These are phyloP conservation scores for Colletotrichum viniferum DNA, from an alignment of 2,329 filamentous ascomycete genomes.

Conservation along the genomic window DNA sequence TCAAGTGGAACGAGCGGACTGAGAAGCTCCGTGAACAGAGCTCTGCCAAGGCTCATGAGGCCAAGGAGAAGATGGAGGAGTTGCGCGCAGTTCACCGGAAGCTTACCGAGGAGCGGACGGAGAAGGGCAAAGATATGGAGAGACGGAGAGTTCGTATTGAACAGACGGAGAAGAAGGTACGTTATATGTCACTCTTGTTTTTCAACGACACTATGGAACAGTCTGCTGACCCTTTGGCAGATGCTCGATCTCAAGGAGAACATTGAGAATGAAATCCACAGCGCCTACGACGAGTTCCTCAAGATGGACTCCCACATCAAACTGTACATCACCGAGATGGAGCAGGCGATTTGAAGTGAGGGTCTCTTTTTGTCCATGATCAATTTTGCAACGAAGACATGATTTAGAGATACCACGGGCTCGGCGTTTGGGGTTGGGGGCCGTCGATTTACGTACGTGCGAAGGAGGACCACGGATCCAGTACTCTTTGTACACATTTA, in stretches of 20 bases:
- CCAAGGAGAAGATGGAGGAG: slow-evolving; percentile 90
- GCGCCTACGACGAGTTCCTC: slow-evolving; percentile 90
- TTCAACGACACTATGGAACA: not conserved
- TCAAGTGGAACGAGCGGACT: slow-evolving; percentile 85
- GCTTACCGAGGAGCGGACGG: slow-evolving; percentile 81
- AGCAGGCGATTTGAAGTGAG: slow-evolving; percentile 70
- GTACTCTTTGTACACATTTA: not conserved
- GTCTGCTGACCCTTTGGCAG: slow-evolving; percentile 49
- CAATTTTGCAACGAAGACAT: slow-evolving; percentile 10
- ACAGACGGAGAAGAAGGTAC: slow-evolving; percentile 97
- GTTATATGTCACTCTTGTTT: slow-evolving; percentile 25
- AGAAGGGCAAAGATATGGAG: slow-evolving; percentile 92
- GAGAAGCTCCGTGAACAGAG: slow-evolving; percentile 83
- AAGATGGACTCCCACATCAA: slow-evolving; percentile 98
- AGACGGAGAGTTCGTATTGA: slow-evolving; percentile 91
- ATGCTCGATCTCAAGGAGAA: slow-evolving; percentile 98
- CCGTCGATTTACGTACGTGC: not conserved
- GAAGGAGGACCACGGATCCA: not conserved
- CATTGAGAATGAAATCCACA: slow-evolving; percentile 92
- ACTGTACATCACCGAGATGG: slow-evolving; percentile 98
- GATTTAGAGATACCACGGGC: slow-evolving; percentile 39
- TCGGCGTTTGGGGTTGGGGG: slow-evolving; percentile 40
- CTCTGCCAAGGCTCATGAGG: slow-evolving; percentile 78
- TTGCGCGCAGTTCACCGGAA: slow-evolving; percentile 79
- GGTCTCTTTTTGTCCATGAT: not conserved